Evolutionary conservation across 345 rosid species (phyloP).

Genomic region (Ceriops tagal): DNA sequence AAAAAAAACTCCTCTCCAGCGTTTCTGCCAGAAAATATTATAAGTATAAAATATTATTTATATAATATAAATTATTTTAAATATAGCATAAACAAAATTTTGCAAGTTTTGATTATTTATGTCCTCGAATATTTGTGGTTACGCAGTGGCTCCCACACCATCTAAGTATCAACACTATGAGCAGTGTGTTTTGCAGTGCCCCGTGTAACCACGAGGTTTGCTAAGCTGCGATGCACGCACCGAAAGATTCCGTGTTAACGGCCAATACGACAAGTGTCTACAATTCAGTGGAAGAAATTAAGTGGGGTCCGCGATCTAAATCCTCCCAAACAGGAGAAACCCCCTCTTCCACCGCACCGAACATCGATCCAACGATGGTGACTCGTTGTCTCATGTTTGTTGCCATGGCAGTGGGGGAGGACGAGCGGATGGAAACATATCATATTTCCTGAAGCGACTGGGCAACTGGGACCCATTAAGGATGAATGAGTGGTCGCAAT

Average conservation of each 20-base stretch:
- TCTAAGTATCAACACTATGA: too few species aligned
- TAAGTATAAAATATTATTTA: too few species aligned
- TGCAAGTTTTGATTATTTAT: too few species aligned
- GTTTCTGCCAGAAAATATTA: too few species aligned
- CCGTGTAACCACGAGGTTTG: not conserved
- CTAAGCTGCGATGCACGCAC: not conserved
- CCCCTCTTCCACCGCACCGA: not conserved
- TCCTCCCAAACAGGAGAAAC: not conserved
- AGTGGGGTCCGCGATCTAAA: not conserved
- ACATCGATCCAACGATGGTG: conserved; percentile 22
- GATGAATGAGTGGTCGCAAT: conserved; percentile 19
- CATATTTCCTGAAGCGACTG: conserved; percentile 9
- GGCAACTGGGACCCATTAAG: conserved; percentile 9
- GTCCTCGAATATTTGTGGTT: too few species aligned
- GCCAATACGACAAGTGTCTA: not conserved
- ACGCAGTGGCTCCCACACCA: too few species aligned
- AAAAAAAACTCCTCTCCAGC: too few species aligned
- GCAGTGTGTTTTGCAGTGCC: too few species aligned
- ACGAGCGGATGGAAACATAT: conserved; percentile 11
- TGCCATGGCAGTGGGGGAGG: conserved; percentile 20
- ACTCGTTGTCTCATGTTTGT: conserved; percentile 33
- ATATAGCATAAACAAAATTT: too few species aligned
- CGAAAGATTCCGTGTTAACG: not conserved
- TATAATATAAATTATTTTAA: too few species aligned
- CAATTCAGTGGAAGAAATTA: not conserved